phyloP scores from a whole-genome alignment of 345 rosid species.

The Citrus sp. region DNA sequence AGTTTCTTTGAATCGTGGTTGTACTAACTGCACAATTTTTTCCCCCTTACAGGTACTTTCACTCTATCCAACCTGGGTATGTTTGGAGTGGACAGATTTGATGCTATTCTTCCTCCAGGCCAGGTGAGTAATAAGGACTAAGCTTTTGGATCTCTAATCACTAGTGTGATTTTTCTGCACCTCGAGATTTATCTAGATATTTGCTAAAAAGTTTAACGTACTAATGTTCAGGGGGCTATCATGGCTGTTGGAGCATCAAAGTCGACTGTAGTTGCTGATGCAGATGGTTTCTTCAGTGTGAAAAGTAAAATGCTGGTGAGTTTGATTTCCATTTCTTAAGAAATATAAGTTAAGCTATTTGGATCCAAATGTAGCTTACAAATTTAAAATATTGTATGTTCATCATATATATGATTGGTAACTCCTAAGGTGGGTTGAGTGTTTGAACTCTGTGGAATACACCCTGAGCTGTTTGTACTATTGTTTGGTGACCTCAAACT shows the following conservation, averaged over 20 bases:
- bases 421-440: background rate
- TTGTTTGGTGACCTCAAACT: background rate
- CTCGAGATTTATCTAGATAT: slow-evolving; percentile 10
- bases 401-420: background rate
- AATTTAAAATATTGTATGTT: background rate
- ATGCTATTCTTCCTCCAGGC: slow-evolving; percentile 98
- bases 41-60: slow-evolving; percentile 64
- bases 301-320: slow-evolving; percentile 87
- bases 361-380: background rate
- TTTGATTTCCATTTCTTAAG: slow-evolving; percentile 9
- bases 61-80: slow-evolving; percentile 91
- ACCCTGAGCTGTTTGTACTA: background rate
- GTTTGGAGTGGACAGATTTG: slow-evolving; percentile 96
- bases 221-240: slow-evolving; percentile 79
- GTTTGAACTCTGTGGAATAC: background rate
- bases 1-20: background rate
- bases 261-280: slow-evolving; percentile 82
- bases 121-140: slow-evolving; percentile 48
- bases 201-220: slow-evolving; percentile 8
- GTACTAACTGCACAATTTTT: background rate
- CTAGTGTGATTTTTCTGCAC: background rate
- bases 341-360: background rate
- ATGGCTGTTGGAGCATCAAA: slow-evolving; percentile 99
- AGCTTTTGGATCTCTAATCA: background rate
- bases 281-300: slow-evolving; percentile 87